Percentiles rank a stretch among this genome's conserved stretches.
Evolutionary conservation across 139 green algal genomes (phyloP).

Genomic region (Chlamydomonas incerta): DNA sequence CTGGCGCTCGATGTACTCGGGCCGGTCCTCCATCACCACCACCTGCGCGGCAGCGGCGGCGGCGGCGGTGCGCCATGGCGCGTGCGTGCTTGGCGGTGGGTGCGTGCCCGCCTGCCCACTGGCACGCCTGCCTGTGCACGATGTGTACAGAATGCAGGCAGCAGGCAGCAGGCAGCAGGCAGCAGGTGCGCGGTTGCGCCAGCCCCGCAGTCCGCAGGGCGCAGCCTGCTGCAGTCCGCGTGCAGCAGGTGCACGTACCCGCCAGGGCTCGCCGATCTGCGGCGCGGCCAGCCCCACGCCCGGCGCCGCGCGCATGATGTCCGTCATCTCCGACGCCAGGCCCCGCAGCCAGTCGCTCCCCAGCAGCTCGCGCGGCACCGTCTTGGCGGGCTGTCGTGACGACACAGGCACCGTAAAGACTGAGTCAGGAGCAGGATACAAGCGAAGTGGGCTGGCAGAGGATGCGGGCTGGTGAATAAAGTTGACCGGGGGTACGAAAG

Average conservation of each 20-base stretch:
- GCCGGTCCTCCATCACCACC: constrained; percentile 19
- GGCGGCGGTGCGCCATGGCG: too few relatives aligned
- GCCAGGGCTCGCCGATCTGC: constrained; percentile 27
- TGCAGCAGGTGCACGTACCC: neutral
- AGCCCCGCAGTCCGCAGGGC: too few relatives aligned
- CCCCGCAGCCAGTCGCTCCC: constrained; percentile 16
- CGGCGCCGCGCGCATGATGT: constrained; percentile 18
- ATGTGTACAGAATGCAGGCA: too few relatives aligned
- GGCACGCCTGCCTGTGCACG: neutral
- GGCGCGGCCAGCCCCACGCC: constrained; percentile 26
- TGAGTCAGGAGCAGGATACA: too few relatives aligned
- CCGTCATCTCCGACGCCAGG: constrained; percentile 1
- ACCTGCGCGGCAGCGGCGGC: neutral
- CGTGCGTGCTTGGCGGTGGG: too few relatives aligned
- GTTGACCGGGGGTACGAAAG: too few relatives aligned
- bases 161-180: neutral
- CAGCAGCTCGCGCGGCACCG: constrained; percentile 10
- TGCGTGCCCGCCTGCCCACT: neutral
- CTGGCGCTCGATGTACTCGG: constrained; percentile 22
- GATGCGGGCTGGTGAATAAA: too few relatives aligned
- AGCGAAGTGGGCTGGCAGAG: too few relatives aligned
- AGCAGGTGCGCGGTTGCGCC: neutral
- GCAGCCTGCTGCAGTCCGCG: too few relatives aligned
- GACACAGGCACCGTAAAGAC: too few relatives aligned
- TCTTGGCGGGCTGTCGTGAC: neutral